These are phyloP conservation scores for Exophiala dermatitidis DNA, from an alignment of 2,329 filamentous ascomycete species.

Conservation along the genomic window DNA sequence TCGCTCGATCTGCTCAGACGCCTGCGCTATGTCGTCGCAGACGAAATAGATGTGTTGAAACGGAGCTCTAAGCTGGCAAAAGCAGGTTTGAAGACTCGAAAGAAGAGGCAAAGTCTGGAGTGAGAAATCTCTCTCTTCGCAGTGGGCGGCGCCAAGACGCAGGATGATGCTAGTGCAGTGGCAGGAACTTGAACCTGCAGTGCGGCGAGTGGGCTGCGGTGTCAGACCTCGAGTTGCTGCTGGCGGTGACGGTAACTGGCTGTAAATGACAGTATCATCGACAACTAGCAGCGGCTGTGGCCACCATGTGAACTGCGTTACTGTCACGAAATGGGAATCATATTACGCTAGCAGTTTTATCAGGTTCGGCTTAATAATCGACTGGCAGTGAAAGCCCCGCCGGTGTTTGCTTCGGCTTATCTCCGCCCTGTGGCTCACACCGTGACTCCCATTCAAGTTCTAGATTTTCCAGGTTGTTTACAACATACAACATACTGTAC, in stretches of 20 bases:
- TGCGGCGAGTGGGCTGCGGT: too few species aligned
- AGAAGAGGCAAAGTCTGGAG: background rate
- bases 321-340: too few species aligned
- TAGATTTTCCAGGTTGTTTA: too few species aligned
- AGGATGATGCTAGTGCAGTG: background rate
- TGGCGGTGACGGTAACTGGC: too few species aligned
- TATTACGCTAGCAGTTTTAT: too few species aligned
- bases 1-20: slow-evolving; percentile 16
- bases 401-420: background rate
- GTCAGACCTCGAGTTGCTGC: too few species aligned
- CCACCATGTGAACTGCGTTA: too few species aligned
- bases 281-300: too few species aligned
- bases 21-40: slow-evolving; percentile 10
- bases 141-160: background rate
- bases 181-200: background rate
- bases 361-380: background rate
- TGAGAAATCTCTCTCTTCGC: background rate
- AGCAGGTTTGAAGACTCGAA: background rate
- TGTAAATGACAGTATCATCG: too few species aligned
- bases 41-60: slow-evolving; percentile 3
- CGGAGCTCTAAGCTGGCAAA: slow-evolving; percentile 1
- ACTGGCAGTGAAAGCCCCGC: background rate
- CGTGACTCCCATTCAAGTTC: too few species aligned
- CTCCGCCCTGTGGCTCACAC: background rate
- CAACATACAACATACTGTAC: too few species aligned